Conservation (phyloP, 2,329 filamentous ascomycete genomes). For the Pyrenophora tritici-repentis region DNA sequence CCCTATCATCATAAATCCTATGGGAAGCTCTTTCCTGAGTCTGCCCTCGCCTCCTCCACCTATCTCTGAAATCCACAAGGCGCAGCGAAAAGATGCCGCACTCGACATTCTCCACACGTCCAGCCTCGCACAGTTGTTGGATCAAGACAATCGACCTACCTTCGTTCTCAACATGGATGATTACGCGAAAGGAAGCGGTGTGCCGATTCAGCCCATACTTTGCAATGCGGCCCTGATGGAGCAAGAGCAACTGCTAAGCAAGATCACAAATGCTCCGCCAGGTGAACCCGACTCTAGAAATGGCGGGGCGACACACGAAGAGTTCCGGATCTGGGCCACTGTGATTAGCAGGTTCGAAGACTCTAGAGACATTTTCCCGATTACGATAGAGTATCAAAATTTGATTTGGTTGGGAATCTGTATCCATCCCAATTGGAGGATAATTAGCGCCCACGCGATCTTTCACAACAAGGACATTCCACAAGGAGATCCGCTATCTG, state of each 20-base stretch:
- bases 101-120: constrained; percentile 30
- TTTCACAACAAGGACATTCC: constrained; percentile 25
- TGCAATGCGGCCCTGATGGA: constrained; percentile 38
- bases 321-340: constrained; percentile 52
- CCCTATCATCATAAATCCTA: constrained; percentile 1
- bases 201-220: constrained; percentile 34
- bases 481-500: constrained; percentile 10
- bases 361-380: constrained; percentile 53
- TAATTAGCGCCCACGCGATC: constrained; percentile 32
- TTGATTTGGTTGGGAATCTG: constrained; percentile 41
- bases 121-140: constrained; percentile 36
- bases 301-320: constrained; percentile 33
- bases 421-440: constrained; percentile 35
- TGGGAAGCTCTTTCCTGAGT: constrained; percentile 8
- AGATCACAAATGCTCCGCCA: constrained; percentile 21
- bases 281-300: not conserved
- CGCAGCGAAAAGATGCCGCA: constrained; percentile 16
- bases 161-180: constrained; percentile 42
- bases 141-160: constrained; percentile 40
- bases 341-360: constrained; percentile 52
- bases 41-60: constrained; percentile 1
- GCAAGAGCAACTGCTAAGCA: constrained; percentile 37
- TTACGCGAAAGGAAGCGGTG: constrained; percentile 16
- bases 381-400: constrained; percentile 44
- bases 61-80: not conserved